A percentile compares a stretch with the other conserved stretches of the same genome.
These are phyloP conservation scores for Colletotrichum lentis DNA, from an alignment of 2,329 filamentous ascomycete genomes.

Conservation along the genomic window DNA sequence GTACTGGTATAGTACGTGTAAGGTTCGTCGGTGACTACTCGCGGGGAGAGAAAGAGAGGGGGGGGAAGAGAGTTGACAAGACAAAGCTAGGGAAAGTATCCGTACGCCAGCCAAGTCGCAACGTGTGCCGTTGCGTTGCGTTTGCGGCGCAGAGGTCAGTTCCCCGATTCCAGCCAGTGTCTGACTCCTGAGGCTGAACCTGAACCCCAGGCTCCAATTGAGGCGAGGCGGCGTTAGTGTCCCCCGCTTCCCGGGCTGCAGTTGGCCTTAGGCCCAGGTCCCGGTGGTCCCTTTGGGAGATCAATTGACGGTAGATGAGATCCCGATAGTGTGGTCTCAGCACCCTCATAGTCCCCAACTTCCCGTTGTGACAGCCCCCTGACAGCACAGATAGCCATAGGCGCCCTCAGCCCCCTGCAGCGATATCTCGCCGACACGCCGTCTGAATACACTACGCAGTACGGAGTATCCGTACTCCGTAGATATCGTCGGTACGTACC, in stretches of 20 bases:
- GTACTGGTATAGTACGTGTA: neutral
- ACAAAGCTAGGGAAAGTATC: neutral
- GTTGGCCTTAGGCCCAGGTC: conserved; percentile 9
- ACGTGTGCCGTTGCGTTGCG: conserved; percentile 37
- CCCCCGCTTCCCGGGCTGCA: conserved; percentile 29
- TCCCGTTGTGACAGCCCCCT: conserved; percentile 24
- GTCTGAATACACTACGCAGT: neutral
- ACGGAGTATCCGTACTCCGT: too few relatives aligned
- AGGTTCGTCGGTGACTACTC: conserved; percentile 5
- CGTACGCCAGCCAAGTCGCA: conserved; percentile 19
- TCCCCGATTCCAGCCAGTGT: conserved; percentile 3
- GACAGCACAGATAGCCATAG: conserved; percentile 12
- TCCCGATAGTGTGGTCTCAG: conserved; percentile 22
- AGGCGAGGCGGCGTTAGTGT: conserved; percentile 18
- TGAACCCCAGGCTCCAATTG: conserved; percentile 5
- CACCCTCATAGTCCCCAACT: neutral
- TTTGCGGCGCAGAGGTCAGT: conserved; percentile 31
- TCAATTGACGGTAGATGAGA: neutral
- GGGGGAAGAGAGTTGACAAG: conserved; percentile 1
- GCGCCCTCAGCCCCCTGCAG: neutral
- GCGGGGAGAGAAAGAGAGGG: conserved; percentile 1
- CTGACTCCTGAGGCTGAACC: conserved; percentile 7
- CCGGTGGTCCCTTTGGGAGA: neutral
- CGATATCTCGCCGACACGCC: neutral
- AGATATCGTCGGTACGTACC: conserved; percentile 3